Conservation (phyloP, 2,329 filamentous ascomycete species). For the Hymenoscyphus albidus region DNA sequence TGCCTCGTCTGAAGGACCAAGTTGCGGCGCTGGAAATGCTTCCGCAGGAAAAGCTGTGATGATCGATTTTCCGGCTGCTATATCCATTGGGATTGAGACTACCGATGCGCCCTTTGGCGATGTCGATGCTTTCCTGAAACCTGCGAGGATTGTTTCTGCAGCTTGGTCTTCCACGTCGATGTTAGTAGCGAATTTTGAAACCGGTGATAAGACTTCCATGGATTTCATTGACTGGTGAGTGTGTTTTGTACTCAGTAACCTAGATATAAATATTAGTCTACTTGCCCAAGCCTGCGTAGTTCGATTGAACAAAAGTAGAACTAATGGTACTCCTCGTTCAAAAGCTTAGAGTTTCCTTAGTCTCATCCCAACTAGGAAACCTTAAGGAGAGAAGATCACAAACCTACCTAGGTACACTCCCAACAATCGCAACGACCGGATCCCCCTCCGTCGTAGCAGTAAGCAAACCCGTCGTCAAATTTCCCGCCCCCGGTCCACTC, state of each 20-base stretch:
- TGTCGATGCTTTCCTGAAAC: slow-evolving; percentile 41
- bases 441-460: slow-evolving; percentile 47
- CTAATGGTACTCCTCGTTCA: too few species aligned
- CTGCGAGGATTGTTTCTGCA: slow-evolving; percentile 44
- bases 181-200: slow-evolving; percentile 41
- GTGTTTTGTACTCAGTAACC: slow-evolving; percentile 42
- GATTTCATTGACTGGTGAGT: slow-evolving; percentile 46
- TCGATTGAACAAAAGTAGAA: too few species aligned
- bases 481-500: slow-evolving; percentile 45
- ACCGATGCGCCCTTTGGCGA: slow-evolving; percentile 43
- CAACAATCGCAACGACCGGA: slow-evolving; percentile 47
- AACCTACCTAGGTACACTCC: slow-evolving; percentile 38
- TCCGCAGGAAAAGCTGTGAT: slow-evolving; percentile 38
- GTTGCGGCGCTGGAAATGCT: slow-evolving; percentile 41
- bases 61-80: slow-evolving; percentile 23
- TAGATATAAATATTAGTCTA: neutral
- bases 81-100: slow-evolving; percentile 44
- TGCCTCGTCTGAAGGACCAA: slow-evolving; percentile 36
- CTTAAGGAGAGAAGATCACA: neutral
- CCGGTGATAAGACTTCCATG: slow-evolving; percentile 42
- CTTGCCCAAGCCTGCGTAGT: neutral
- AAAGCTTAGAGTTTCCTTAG: too few species aligned
- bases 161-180: slow-evolving; percentile 46
- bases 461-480: slow-evolving; percentile 44
- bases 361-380: neutral